Base-by-base conservation (phyloP, 2,329 filamentous ascomycete genomes). In the Chalara sp. region DNA sequence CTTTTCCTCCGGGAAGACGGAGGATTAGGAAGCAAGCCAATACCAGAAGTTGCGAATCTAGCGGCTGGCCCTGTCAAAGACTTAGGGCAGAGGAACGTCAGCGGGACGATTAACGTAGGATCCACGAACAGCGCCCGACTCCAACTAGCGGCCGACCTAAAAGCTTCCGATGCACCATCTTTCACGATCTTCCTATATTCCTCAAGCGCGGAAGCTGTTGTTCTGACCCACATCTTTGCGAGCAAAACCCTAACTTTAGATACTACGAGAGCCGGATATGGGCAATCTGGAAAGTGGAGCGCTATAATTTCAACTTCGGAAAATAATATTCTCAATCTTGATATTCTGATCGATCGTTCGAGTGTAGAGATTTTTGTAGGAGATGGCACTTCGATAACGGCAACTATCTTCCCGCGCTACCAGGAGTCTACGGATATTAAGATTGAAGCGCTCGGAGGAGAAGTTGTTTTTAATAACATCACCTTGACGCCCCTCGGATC, bases 241-340 rank as follows among this genome's bases (percentile, higher is more conserved):
- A 58, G 39, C 52, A 47, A 47, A 6, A 61, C 56, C 7, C 55
- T 67, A 41, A 61, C 52, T 10, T 48, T 67, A 12, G 64, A 67
- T 53, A 67, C 64, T 1, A 64, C 49, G 7, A 58, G 62, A 39
- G 62, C 59, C 21, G 63, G 64, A 6, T 64, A 64, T 44, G 63
- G 58, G 31, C 60, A 65, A 49, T 54, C 59, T 6, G 63, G 62
- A 1, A 59, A 49, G 8, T 67, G 62, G 62, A 56, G 54, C 11
- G 62, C 61, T 4, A 47, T 49, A 33, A 56, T 66, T 50, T 57
- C 39, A 1, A 42, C 35, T 10, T 32, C 54, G 1, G 42, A 33
- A 1, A 50, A 55, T n/a, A 52, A 59, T 13, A 56, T 58, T 47
- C 53, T 67, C 21, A 52, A n/a, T 10, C 45, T 67, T 41, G 61